Conservation (phyloP, 129 eudicot genomes). For the Helianthus tuberosus region DNA sequence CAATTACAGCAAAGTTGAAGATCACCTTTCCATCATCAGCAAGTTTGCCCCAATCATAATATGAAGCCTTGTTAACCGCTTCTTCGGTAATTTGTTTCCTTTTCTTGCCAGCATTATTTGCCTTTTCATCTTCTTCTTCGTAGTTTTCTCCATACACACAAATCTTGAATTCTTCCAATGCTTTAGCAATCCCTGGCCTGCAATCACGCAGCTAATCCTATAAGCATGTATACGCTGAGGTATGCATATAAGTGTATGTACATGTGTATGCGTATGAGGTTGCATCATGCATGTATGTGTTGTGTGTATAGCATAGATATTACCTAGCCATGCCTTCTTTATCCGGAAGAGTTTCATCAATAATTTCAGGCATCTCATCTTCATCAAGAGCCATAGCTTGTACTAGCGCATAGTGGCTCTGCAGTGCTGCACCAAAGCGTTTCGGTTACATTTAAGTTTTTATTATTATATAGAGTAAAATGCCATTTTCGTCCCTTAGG, state of each 20-base stretch:
- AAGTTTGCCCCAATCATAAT: slow-evolving; percentile 83
- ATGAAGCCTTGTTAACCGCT: slow-evolving; percentile 52
- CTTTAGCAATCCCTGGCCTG: slow-evolving; percentile 87
- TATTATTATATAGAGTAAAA: not conserved
- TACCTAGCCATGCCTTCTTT: slow-evolving; percentile 97
- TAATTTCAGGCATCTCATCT: slow-evolving; percentile 89
- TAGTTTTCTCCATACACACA: slow-evolving; percentile 78
- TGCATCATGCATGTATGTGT: not conserved
- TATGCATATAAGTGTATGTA: not conserved
- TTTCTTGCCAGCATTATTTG: slow-evolving; percentile 43
- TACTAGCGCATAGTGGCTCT: slow-evolving; percentile 89
- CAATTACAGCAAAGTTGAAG: not conserved
- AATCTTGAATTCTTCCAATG: slow-evolving; percentile 89
- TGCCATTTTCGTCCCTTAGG: too few relatives aligned
- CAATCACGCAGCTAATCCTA: slow-evolving; percentile 12
- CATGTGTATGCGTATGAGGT: not conserved
- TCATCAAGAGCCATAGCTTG: slow-evolving; percentile 97
- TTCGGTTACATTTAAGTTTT: not conserved
- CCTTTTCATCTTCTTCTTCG: slow-evolving; percentile 48
- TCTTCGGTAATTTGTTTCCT: slow-evolving; percentile 72
- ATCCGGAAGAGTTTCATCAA: slow-evolving; percentile 96
- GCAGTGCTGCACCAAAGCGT: slow-evolving; percentile 64
- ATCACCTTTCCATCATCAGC: slow-evolving; percentile 92
- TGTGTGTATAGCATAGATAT: not conserved
- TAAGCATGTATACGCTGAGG: not conserved